These are phyloP conservation scores for Wickerhamomyces chambardii DNA, from an alignment of 805 yeast genomes.

Conservation along the genomic window DNA sequence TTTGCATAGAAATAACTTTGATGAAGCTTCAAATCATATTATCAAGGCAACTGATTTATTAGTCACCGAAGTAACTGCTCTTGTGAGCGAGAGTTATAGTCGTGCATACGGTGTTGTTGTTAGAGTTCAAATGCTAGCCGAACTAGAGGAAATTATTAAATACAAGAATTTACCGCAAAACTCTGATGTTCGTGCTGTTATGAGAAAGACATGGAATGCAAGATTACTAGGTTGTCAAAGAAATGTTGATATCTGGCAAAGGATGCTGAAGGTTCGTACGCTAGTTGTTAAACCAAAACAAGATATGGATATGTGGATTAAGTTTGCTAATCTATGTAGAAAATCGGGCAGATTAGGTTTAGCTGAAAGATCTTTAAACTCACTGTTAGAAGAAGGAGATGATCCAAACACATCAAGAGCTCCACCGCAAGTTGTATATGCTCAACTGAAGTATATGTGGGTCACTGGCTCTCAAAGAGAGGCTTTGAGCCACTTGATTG, in stretches of 20 bases:
- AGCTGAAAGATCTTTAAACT: conserved; percentile 86
- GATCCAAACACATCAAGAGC: conserved; percentile 61
- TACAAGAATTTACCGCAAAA: conserved; percentile 81
- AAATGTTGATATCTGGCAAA: conserved; percentile 98
- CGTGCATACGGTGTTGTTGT: conserved; percentile 97
- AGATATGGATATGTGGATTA: conserved; percentile 97
- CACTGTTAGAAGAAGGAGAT: conserved; percentile 64
- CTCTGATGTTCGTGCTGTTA: conserved; percentile 67
- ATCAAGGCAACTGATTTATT: conserved; percentile 79
- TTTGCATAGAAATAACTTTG: conserved; percentile 79
- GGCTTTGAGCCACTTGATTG: conserved; percentile 78
- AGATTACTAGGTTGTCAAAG: conserved; percentile 90
- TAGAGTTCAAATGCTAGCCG: conserved; percentile 95
- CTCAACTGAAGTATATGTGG: conserved; percentile 96
- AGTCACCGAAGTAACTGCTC: conserved; percentile 88
- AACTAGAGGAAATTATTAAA: conserved; percentile 86
- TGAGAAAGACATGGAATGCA: conserved; percentile 91
- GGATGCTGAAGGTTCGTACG: conserved; percentile 88
- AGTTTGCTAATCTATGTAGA: conserved; percentile 92
- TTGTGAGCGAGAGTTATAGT: conserved; percentile 91
- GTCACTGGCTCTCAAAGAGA: conserved; percentile 84
- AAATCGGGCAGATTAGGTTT: conserved; percentile 88
- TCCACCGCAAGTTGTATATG: conserved; percentile 95
- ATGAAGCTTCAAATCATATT: conserved; percentile 72
- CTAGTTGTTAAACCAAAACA: conserved; percentile 91